These are phyloP conservation scores for Fraxinus greggii DNA, from an alignment of 305 asterid genomes.

Conservation along the genomic window DNA sequence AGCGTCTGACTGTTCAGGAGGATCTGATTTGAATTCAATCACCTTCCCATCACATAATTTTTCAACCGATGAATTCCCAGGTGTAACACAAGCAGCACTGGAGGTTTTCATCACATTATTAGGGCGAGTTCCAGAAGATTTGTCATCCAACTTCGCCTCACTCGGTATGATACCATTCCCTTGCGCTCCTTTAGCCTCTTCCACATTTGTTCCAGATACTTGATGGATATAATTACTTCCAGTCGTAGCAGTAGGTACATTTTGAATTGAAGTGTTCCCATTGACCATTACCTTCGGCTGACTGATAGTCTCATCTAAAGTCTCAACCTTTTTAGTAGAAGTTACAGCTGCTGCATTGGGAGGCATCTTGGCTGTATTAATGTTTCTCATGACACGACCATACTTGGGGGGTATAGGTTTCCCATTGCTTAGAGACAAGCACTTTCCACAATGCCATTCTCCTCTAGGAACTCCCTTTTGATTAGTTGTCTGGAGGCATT, in stretches of 20 bases:
- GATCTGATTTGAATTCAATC: slow-evolving; percentile 37
- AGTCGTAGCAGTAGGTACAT: slow-evolving; percentile 31
- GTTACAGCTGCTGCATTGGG: slow-evolving; percentile 38
- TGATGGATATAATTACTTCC: slow-evolving; percentile 33
- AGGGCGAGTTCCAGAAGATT: slow-evolving; percentile 40
- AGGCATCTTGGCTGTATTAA: slow-evolving; percentile 47
- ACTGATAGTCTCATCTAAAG: slow-evolving; percentile 44
- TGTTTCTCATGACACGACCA: slow-evolving; percentile 94
- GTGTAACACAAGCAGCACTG: slow-evolving; percentile 35
- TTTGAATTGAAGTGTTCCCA: slow-evolving; percentile 48
- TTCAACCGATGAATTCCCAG: slow-evolving; percentile 36
- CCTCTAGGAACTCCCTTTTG: slow-evolving; percentile 70
- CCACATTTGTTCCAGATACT: slow-evolving; percentile 35
- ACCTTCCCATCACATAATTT: slow-evolving; percentile 30
- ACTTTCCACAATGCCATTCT: slow-evolving; percentile 96
- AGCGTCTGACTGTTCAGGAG: slow-evolving; percentile 28
- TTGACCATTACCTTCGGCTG: slow-evolving; percentile 35
- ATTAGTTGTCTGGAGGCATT: slow-evolving; percentile 68
- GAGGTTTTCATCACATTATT: slow-evolving; percentile 35
- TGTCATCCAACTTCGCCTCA: slow-evolving; percentile 38
- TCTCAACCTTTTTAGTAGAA: slow-evolving; percentile 41
- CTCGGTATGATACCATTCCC: slow-evolving; percentile 37
- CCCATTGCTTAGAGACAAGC: slow-evolving; percentile 80
- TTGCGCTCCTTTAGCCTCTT: slow-evolving; percentile 37
- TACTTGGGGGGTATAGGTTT: slow-evolving; percentile 95